Percentiles rank a stretch among this genome's conserved stretches.
Evolutionary conservation across 1,284 basidiomycete genomes (phyloP).

Genomic region (Cronartium quercuum): DNA sequence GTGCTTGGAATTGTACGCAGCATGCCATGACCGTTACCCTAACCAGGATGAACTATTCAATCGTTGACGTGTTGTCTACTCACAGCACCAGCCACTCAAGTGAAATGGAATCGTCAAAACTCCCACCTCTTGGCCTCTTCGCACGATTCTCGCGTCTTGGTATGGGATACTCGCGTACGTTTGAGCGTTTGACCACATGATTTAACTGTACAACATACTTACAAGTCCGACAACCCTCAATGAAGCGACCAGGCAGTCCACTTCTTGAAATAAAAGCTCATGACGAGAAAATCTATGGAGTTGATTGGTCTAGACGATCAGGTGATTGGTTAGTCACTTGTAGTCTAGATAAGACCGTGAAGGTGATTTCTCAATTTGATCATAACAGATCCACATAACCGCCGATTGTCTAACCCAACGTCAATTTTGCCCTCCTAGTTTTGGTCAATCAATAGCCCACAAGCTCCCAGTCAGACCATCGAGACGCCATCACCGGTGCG

Average conservation of each 20-base stretch:
- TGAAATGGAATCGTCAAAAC: constrained; percentile 88
- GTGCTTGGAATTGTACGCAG: constrained; percentile 63
- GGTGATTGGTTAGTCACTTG: constrained; percentile 79
- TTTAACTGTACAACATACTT: neutral
- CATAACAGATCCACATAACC: neutral
- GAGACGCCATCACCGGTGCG: constrained; percentile 82
- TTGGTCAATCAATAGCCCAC: constrained; percentile 36
- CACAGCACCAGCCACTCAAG: constrained; percentile 77
- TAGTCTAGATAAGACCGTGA: constrained; percentile 84
- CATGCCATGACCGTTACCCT: neutral
- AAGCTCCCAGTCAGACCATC: constrained; percentile 59
- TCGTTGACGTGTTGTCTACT: neutral
- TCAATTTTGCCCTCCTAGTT: constrained; percentile 25
- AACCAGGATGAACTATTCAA: neutral
- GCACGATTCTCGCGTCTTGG: constrained; percentile 70
- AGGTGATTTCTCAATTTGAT: constrained; percentile 62
- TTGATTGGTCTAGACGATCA: constrained; percentile 77
- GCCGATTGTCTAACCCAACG: neutral
- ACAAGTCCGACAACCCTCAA: neutral
- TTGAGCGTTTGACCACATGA: neutral
- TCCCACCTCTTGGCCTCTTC: constrained; percentile 78
- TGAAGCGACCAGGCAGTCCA: constrained; percentile 75
- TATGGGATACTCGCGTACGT: constrained; percentile 76
- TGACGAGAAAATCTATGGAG: constrained; percentile 82
- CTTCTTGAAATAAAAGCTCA: constrained; percentile 70